Conservation (phyloP, 176 grass and related monocot species). For the Zoysia japonica region DNA sequence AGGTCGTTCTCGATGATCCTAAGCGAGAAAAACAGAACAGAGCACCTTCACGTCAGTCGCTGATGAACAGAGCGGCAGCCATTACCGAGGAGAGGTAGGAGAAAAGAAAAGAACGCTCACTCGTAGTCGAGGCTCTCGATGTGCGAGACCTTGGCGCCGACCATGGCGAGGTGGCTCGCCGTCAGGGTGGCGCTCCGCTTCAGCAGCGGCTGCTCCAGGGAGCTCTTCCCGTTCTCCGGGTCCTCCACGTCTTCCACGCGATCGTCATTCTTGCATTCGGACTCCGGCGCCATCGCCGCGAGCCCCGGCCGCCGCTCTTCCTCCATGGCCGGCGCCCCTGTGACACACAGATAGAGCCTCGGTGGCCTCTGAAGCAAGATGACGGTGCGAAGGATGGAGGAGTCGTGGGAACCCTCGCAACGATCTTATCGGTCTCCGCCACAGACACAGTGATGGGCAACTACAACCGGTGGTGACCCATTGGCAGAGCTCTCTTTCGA, state of each 20-base stretch:
- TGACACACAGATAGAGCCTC: neutral
- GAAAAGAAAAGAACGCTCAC: conserved; percentile 40
- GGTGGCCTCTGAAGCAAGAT: neutral
- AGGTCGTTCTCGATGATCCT: conserved; percentile 96
- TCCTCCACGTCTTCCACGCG: conserved; percentile 23
- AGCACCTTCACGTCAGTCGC: neutral
- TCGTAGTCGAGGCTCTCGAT: conserved; percentile 99
- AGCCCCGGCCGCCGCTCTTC: conserved; percentile 28
- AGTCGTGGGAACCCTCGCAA: neutral
- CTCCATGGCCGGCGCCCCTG: conserved; percentile 25
- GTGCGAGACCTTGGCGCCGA: conserved; percentile 92
- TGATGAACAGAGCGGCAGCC: neutral
- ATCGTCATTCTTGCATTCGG: conserved; percentile 26
- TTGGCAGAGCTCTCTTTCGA: neutral
- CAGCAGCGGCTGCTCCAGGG: conserved; percentile 71
- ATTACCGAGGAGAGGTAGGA: neutral
- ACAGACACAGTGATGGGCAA: conserved; percentile 5
- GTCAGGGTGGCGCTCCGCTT: conserved; percentile 64
- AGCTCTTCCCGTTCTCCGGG: conserved; percentile 7
- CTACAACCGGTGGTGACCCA: neutral
- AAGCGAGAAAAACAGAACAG: neutral
- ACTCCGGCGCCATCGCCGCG: neutral
- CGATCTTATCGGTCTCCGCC: conserved; percentile 25
- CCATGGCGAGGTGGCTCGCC: conserved; percentile 79
- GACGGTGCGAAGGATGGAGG: neutral